Conservation (phyloP, 257 asterid genomes). For the Leonotis leonurus region DNA sequence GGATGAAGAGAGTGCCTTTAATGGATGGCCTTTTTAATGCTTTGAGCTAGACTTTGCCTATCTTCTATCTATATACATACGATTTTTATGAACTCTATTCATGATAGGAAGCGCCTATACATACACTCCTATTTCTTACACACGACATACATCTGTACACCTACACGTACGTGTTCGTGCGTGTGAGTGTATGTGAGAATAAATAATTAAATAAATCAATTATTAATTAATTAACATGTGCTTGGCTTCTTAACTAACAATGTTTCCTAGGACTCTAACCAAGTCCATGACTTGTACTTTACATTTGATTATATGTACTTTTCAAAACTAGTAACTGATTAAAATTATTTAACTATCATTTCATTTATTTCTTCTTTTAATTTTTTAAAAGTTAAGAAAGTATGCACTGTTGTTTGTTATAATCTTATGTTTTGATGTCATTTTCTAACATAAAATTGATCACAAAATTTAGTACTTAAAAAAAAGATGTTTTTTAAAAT, state of each 20-base stretch:
- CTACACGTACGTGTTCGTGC: conserved; percentile 11
- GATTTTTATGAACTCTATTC: not conserved
- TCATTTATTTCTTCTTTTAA: no score
- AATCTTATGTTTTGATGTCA: no score
- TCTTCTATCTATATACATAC: not conserved
- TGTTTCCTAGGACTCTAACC: conserved; percentile 6
- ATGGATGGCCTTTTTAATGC: conserved; percentile 48
- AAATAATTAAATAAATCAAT: not conserved
- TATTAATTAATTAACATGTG: not conserved
- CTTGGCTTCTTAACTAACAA: conserved; percentile 4
- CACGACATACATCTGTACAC: conserved; percentile 8
- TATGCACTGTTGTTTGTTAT: no score
- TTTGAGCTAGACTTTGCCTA: conserved; percentile 1
- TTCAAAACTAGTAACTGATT: not conserved
- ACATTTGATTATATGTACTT: not conserved
- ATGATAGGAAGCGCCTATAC: not conserved
- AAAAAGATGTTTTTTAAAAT: no score
- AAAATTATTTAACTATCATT: not conserved
- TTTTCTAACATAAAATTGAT: no score
- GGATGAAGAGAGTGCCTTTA: conserved; percentile 56
- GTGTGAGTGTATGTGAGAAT: conserved; percentile 10
- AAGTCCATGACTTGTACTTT: conserved; percentile 9
- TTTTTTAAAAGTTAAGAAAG: no score
- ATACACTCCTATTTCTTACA: no score
- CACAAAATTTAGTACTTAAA: no score